Evolutionary conservation across 257 asterid species (phyloP), one percentile per base, ranked within the genome.

Genomic region (Thymus quinquecostatus): DNA sequence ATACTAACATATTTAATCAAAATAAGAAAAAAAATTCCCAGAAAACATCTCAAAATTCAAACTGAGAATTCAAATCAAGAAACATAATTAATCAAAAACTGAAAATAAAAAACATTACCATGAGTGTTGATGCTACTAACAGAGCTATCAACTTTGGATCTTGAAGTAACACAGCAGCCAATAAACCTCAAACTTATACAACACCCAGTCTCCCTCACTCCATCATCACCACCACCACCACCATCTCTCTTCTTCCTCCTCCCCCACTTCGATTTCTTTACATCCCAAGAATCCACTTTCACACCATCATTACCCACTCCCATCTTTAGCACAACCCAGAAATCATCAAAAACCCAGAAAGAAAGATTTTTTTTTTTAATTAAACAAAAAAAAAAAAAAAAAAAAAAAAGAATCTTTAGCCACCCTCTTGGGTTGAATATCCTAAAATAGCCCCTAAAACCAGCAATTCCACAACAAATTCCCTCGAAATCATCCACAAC

Each of bases 121-220:
- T 64, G 84, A 66, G 84, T 73, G 60, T 80, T 80, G 83, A 81
- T 77, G 78, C 84, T 80, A 77, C 88, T 85, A 36, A 75, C 56
- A 43, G 96, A 83, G 81, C 72, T 85, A 76, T 89, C 96, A 66
- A 85, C 88, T 79, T 89, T 86, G 80, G 92, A 79, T 84, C 87
- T 89, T 75, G 96, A 87, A 64, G 82, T 55, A 55, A 85, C 75
- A 80, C 91, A 89, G 80, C 80, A 72, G 68, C 86, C 75, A 72
- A 89, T 63, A 77, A 80, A 73, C 63, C 87, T 79, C 41, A 85
- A 82, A 81, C 83, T 80, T 69, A 86, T 53, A 81, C 88, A 86
- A 70, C 89, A 82, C 1, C 89, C 83, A 70, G 72, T 67, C 76
- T 53, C 77, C 75, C 73, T 83, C 71, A 41, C 82, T 57, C 21